phyloP scores from a whole-genome alignment of 352 stramenopile genomes.

The Proteromonas lacertae region DNA sequence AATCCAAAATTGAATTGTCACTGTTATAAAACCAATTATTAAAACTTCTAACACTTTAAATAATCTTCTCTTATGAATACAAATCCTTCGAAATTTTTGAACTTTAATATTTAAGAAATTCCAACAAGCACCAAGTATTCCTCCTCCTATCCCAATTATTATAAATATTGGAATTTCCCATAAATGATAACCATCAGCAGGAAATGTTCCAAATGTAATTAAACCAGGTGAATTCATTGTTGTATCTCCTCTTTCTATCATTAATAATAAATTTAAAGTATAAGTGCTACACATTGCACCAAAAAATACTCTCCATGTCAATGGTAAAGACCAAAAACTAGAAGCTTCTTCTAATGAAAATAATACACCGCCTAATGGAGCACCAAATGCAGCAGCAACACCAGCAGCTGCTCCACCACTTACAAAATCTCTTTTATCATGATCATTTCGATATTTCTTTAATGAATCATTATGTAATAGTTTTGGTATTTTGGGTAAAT shows the following conservation, averaged over 20 bases:
- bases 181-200: conserved; percentile 23
- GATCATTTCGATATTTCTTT: conserved; percentile 59
- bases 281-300: conserved; percentile 55
- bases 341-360: conserved; percentile 87
- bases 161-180: conserved; percentile 80
- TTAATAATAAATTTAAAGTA: conserved; percentile 12
- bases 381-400: conserved; percentile 77
- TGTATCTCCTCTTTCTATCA: conserved; percentile 17
- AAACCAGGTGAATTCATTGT: conserved; percentile 55
- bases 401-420: conserved; percentile 76
- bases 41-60: no score
- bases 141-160: conserved; percentile 72
- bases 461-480: conserved; percentile 31
- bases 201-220: conserved; percentile 20
- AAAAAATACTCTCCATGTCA: conserved; percentile 89
- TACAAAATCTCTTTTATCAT: conserved; percentile 81
- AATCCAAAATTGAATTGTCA: no score
- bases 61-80: no score
- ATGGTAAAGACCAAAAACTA: conserved; percentile 82
- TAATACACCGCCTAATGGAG: conserved; percentile 81
- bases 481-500: conserved; percentile 27
- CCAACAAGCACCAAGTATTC: conserved; percentile 68
- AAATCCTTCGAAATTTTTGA: no score
- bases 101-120: conserved; percentile 73
- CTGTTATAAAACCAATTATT: no score